Percentiles rank a stretch among this genome's conserved stretches.
Evolutionary conservation across 2,329 filamentous ascomycete species (phyloP).

Genomic region (Stemphylium beticola): DNA sequence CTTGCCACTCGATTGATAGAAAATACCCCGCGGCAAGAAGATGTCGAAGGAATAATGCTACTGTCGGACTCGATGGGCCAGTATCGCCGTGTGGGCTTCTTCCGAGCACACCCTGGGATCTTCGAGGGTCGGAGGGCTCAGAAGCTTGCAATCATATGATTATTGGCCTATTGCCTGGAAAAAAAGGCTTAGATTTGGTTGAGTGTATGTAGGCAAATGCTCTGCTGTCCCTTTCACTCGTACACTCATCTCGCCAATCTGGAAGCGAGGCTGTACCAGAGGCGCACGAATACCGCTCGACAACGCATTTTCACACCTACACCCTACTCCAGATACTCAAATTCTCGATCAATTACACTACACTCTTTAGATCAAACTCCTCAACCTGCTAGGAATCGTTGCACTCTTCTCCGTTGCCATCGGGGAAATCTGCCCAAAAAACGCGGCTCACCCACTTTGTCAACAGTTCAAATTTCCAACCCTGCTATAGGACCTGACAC

Average conservation of each 20-base stretch:
- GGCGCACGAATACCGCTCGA: too few species aligned
- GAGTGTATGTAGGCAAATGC: too few species aligned
- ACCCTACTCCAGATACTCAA: too few species aligned
- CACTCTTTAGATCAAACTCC: neutral
- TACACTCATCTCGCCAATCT: too few species aligned
- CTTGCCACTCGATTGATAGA: constrained; percentile 6
- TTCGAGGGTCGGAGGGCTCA: neutral
- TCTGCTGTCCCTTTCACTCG: too few species aligned
- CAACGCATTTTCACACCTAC: too few species aligned
- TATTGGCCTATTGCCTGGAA: neutral
- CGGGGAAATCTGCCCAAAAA: neutral
- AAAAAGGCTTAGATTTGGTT: too few species aligned
- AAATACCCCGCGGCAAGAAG: constrained; percentile 1
- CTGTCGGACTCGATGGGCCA: neutral
- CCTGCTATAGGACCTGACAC: too few species aligned
- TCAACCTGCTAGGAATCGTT: neutral
- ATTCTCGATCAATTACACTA: too few species aligned
- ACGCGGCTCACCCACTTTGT: neutral
- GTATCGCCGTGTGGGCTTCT: constrained; percentile 11
- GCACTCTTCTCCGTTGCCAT: neutral
- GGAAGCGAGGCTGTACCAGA: too few species aligned
- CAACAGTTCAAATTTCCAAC: too few species aligned
- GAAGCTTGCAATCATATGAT: neutral
- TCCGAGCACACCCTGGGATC: neutral
- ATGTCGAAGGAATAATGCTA: constrained; percentile 14